phyloP scores from a whole-genome alignment of 139 green algal species.

The Pedinophyceae sp. region DNA sequence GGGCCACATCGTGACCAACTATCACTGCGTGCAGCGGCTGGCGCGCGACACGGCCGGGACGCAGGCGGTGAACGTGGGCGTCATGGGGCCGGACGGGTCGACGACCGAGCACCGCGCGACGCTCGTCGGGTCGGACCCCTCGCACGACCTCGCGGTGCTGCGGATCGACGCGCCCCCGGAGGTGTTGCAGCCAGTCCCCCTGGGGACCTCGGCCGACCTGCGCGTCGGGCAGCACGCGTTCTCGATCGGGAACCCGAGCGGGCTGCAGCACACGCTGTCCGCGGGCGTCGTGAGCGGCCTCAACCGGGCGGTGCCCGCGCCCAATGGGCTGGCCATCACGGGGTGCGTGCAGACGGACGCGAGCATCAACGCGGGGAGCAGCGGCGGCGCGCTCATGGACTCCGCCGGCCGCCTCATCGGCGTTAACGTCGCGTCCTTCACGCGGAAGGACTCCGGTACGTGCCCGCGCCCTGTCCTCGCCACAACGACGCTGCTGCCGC shows the following conservation, averaged over 20 bases:
- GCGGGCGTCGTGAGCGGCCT: conserved; percentile 45
- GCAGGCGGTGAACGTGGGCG: conserved; percentile 1
- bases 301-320: conserved; percentile 38
- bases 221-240: conserved; percentile 50
- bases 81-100: neutral
- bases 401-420: conserved; percentile 39
- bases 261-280: conserved; percentile 25
- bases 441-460: conserved; percentile 11
- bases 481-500: too few species aligned
- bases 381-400: conserved; percentile 66
- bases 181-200: conserved; percentile 1
- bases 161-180: conserved; percentile 5
- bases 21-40: conserved; percentile 25
- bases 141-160: conserved; percentile 35
- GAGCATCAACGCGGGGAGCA: conserved; percentile 55
- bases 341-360: conserved; percentile 55
- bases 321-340: conserved; percentile 38
- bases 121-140: neutral
- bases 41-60: conserved; percentile 13
- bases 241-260: conserved; percentile 37
- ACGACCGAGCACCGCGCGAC: neutral
- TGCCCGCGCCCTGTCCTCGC: too few species aligned
- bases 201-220: conserved; percentile 1
- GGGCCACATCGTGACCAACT: conserved; percentile 40
- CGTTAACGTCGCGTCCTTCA: conserved; percentile 62